Evolutionary conservation across 441 rosid species (phyloP), one percentile per base, ranked within the genome.

Genomic region (Kokia cookei): DNA sequence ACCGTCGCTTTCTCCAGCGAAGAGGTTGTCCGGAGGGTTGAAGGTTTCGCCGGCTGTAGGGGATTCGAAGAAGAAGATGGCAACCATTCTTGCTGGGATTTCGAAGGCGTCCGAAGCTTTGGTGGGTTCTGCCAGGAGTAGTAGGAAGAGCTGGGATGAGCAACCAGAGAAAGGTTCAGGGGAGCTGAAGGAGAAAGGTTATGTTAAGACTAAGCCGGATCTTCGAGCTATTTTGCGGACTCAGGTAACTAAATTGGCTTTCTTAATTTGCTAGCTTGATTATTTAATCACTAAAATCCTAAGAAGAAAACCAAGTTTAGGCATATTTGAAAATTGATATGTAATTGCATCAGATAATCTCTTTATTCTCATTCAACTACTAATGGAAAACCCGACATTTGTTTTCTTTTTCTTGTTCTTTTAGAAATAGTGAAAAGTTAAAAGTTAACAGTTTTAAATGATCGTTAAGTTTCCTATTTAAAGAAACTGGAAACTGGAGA

Each of bases 1-100:
- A 77, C 80, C 83, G 54, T 93, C 97, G 1, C n/a, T 87, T 69
- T 92, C 99, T 2, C 98, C 99, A 0, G 97, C 90, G 42, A 73
- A 91, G 77, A 88, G 97, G 75, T 76, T 93, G 74, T 89, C 99
- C 0, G 87, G 85, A 6, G 92, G 90, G 29, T 75, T 92, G 62
- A 94, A 86, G 78, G 84, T 91, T 67, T 83, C 91, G 5, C 92
- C 97, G 0, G 78, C 83, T 70, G 85, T 89, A 55, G 85, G 76
- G 4, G 97, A 94, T 78, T 89, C 97, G 3, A 95, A 87, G 93
- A 95, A 95, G 86, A 95, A 90, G 85, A 86, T 86, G 87, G 88
- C 87, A 0, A 75, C 81, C 0, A 80, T 93, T 45, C 88, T 76
- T 5, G 86, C 87, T 0, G 98, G 93, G 14, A 86, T 94, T 50